Evolutionary conservation across 202 grass and related monocot genomes (phyloP).

Genomic region (Cymbopogon flexuosus): DNA sequence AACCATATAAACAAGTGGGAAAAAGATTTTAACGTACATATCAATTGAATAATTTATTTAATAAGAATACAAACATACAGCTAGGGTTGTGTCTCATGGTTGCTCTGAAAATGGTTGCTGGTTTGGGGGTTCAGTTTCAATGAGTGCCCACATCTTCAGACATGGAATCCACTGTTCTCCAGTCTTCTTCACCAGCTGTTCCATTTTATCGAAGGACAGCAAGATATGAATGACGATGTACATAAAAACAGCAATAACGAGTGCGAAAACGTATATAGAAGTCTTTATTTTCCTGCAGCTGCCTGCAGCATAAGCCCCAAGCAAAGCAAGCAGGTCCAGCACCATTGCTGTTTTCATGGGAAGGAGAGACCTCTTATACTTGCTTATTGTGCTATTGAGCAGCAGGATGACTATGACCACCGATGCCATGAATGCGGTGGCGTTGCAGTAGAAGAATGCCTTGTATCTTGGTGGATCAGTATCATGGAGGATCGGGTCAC

Average conservation of each 20-base stretch:
- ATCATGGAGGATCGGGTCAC: slow-evolving; percentile 48
- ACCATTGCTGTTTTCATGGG: slow-evolving; percentile 58
- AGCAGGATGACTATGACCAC: slow-evolving; percentile 57
- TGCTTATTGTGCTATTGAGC: slow-evolving; percentile 47
- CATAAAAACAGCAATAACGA: slow-evolving; percentile 36
- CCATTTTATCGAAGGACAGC: slow-evolving; percentile 38
- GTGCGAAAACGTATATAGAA: slow-evolving; percentile 39
- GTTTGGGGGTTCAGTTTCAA: not conserved
- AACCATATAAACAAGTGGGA: not conserved
- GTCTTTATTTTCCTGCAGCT: slow-evolving; percentile 44
- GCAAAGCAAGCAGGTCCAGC: slow-evolving; percentile 34
- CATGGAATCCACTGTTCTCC: slow-evolving; percentile 19
- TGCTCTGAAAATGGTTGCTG: not conserved
- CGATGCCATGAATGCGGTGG: slow-evolving; percentile 51
- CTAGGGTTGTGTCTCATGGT: not conserved
- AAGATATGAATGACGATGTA: slow-evolving; percentile 39
- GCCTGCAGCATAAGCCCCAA: slow-evolving; percentile 43
- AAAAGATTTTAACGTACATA: not conserved
- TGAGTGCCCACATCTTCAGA: slow-evolving; percentile 9
- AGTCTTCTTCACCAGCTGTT: not conserved
- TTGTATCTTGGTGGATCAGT: slow-evolving; percentile 32
- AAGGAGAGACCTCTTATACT: slow-evolving; percentile 37
- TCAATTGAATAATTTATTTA: not conserved
- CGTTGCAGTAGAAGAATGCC: slow-evolving; percentile 58
- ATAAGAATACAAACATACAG: not conserved